Base-by-base conservation (phyloP, 2,329 filamentous ascomycete species). In the Orbilia ellipsospora region DNA sequence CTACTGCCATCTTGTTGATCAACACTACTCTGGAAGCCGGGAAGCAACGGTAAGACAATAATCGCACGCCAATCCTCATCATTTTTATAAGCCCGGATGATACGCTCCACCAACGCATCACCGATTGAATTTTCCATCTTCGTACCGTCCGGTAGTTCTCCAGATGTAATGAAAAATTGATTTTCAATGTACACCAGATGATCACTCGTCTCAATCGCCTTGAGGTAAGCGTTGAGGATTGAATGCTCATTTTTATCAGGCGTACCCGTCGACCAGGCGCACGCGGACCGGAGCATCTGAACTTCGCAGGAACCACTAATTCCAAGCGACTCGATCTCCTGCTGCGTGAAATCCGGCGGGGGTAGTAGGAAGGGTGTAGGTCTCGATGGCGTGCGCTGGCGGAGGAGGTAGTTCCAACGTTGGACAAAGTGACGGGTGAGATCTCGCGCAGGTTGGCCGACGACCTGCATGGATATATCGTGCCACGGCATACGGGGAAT, bases 101-200 rank as follows among this genome's bases (percentile, higher is more conserved):
- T 95, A 57, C 95, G 92, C 80, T 97, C 92, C 7, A 98, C 94
- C 36, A 99, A 85, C 2, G 95, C 94, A 83, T 98, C 94, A 60
- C 94, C 94, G 78, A 99, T 97, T 78, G 90, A 89, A 82, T 99
- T 99, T 81, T 93, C 88, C 77, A 99, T 95, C 81, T 90, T 92
- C 12, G 91, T 92, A 62, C 91, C 92, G 79, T 97, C 89, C 4
- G 72, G 72, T 4, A 94, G 93, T 80, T 95, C 91, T 60, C 92
- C 95, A 78, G 92, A 96, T 42, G 92, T 96, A 82, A 99, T 92
- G 84, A 96, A 99, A 83, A 98, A 99, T 81, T 99, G 95, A 81
- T 99, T 99, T 82, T 99, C 95, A 78, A 98, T 97, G 83, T 99
- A 98, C 61, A 98, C 92, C 80, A 97, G 97, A 82, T 98, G 95